phyloP scores from a whole-genome alignment of 305 asterid genomes.

The Plantago coronopus region DNA sequence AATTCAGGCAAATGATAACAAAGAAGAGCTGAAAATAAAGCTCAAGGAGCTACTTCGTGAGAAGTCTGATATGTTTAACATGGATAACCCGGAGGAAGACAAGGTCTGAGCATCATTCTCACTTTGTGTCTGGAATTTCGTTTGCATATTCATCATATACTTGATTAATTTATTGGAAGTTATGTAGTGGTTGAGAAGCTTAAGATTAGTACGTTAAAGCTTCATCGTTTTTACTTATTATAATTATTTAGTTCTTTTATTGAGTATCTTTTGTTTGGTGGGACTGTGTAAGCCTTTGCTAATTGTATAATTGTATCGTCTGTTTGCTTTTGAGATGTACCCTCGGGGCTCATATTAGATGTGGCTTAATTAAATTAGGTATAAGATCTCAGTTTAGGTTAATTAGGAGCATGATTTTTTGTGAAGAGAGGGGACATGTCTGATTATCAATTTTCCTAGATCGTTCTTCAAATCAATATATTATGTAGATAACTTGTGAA shows the following conservation, averaged over 20 bases:
- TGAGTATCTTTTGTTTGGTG: background rate
- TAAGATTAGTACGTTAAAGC: background rate
- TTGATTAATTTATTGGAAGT: no score
- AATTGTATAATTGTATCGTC: background rate
- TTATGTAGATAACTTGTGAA: background rate
- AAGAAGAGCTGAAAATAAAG: slow-evolving; percentile 76
- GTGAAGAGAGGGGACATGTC: background rate
- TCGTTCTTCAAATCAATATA: background rate
- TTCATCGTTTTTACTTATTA: no score
- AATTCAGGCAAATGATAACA: slow-evolving; percentile 57
- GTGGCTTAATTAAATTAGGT: background rate
- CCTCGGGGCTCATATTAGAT: background rate
- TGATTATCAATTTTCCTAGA: background rate
- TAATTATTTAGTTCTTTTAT: no score
- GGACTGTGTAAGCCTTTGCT: background rate
- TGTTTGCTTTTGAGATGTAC: background rate
- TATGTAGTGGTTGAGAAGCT: background rate
- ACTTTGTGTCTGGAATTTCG: background rate
- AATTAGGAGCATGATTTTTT: background rate
- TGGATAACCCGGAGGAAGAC: slow-evolving; percentile 74
- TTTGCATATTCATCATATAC: background rate
- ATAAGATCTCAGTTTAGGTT: background rate
- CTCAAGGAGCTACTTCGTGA: slow-evolving; percentile 76
- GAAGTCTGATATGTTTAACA: slow-evolving; percentile 71
- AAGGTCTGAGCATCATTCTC: slow-evolving; percentile 45